Evolutionary conservation across 2,329 filamentous ascomycete species (phyloP), one percentile per base, ranked within the genome.

Genomic region (Allantophomopsis cytisporea): DNA sequence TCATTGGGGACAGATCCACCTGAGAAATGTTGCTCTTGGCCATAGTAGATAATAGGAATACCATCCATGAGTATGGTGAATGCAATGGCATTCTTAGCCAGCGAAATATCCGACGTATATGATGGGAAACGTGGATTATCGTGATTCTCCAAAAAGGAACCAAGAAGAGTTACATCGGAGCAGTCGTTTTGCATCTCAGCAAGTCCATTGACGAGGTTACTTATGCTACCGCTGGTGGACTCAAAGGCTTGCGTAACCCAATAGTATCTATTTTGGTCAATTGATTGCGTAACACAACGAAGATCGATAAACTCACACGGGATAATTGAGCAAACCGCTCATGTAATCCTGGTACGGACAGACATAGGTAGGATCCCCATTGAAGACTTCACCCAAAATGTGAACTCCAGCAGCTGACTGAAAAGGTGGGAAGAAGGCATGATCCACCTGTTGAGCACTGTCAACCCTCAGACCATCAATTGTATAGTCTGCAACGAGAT

Each of bases 311-410:
- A 47, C 52, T 38, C 61, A 72, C 47, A 60, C 54, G 0, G 72
- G 65, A 46, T 77, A 81, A 57, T 81, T 76, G 43, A 80, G 57
- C 21, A 80, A 55, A 12, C 73, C 74, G n/a, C 63, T 63, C 60
- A 79, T 65, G 40, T 64, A 54, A 36, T 61, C 56, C 34, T 73
- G 64, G 49, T 75, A 80, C 8, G 64, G 65, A 15, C 64, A 73
- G 66, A 33, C 63, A 61, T 61, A 76, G 62, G 54, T 43, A 1
- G 69, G 63, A 45, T 69, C 60, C 20, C 71, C 72, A 23, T 73
- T 61, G 38, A 64, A 69, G 3, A 79, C 73, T 50, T 81, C 76
- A 8, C 76, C 76, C 12, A 78, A 61, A 5, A 66, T 61, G 52
- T 76, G 79, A 2, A 78, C 69, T 4, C 72, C 74, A 1, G 72